Evolutionary conservation across 2,329 filamentous ascomycete genomes (phyloP).

Genomic region (Cryphonectria japonica): DNA sequence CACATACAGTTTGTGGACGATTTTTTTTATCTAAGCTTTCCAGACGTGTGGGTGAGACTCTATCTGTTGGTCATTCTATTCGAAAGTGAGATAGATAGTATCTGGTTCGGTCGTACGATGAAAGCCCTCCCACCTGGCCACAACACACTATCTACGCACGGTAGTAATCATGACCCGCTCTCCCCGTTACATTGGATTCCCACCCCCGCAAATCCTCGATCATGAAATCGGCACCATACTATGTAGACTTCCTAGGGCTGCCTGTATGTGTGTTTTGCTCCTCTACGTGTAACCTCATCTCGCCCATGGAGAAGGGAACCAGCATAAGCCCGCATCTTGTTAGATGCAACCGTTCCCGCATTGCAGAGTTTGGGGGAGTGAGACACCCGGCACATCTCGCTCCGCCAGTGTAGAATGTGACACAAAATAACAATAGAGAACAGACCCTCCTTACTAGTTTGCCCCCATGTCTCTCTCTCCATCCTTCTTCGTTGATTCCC

Average conservation of each 20-base stretch:
- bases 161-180: neutral
- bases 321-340: conserved; percentile 13
- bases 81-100: neutral
- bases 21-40: no score
- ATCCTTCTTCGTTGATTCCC: neutral
- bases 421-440: neutral
- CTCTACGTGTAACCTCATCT: conserved; percentile 23
- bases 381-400: conserved; percentile 1
- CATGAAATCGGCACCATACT: neutral
- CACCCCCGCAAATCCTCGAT: neutral
- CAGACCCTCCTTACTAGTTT: neutral
- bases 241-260: neutral
- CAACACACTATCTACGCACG: conserved; percentile 8
- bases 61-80: neutral
- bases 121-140: neutral
- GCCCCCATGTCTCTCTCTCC: neutral
- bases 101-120: conserved; percentile 22
- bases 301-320: conserved; percentile 4
- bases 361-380: conserved; percentile 14
- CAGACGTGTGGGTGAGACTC: no score
- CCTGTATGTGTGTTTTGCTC: neutral
- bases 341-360: conserved; percentile 6
- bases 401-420: neutral
- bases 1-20: no score
- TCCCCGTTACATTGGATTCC: neutral